These are phyloP conservation scores for Austroboletus olivaceoglutinosus DNA, from an alignment of 1,284 basidiomycete species.

Conservation along the genomic window DNA sequence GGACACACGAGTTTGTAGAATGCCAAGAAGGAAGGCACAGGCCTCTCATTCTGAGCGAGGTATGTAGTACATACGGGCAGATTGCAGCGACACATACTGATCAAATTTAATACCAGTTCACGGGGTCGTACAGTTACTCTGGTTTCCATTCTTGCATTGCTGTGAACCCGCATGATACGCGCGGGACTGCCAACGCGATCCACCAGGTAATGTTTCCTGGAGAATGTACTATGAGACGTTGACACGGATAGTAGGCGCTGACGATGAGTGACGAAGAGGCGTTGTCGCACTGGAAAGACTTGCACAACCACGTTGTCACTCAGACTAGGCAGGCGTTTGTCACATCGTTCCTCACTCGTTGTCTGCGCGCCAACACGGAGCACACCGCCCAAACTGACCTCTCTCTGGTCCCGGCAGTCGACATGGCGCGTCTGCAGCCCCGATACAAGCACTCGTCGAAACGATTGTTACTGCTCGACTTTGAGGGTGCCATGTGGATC, in stretches of 20 bases:
- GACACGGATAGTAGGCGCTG: slow-evolving; percentile 46
- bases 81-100: slow-evolving; percentile 5
- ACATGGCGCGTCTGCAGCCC: slow-evolving; percentile 52
- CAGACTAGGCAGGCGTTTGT: slow-evolving; percentile 87
- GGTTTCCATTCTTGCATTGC: slow-evolving; percentile 85
- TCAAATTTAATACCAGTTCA: slow-evolving; percentile 53
- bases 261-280: slow-evolving; percentile 78
- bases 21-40: slow-evolving; percentile 70
- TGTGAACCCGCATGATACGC: slow-evolving; percentile 80
- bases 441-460: slow-evolving; percentile 61
- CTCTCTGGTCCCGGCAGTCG: slow-evolving; percentile 48
- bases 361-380: slow-evolving; percentile 66
- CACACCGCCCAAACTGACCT: slow-evolving; percentile 43
- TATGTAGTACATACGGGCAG: slow-evolving; percentile 24
- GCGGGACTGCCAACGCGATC: slow-evolving; percentile 75
- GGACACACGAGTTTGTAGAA: slow-evolving; percentile 83
- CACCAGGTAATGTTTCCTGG: slow-evolving; percentile 38
- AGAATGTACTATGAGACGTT: background rate
- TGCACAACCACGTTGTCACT: slow-evolving; percentile 83
- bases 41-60: slow-evolving; percentile 77
- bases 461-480: slow-evolving; percentile 72
- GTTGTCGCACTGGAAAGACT: slow-evolving; percentile 75
- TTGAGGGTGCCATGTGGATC: slow-evolving; percentile 76
- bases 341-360: slow-evolving; percentile 73
- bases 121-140: slow-evolving; percentile 81